Percentiles rank a stretch among this genome's conserved stretches.
These are phyloP conservation scores for Plectosphaerella sp. DNA, from an alignment of 2,329 filamentous ascomycete genomes.

Conservation along the genomic window DNA sequence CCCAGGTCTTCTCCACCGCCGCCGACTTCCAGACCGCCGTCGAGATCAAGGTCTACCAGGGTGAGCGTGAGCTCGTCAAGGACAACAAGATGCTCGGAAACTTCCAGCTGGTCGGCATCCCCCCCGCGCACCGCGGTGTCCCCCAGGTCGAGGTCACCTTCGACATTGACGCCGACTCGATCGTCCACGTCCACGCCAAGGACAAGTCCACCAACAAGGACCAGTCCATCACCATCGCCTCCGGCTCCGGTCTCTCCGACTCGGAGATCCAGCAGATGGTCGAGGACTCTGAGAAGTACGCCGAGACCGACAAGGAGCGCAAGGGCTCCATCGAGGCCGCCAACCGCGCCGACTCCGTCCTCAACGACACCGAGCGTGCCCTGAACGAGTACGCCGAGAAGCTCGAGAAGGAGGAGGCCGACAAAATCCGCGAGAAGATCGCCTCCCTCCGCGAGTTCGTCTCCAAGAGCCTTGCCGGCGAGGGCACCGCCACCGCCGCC, in stretches of 20 bases:
- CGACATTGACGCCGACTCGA: constrained; percentile 96
- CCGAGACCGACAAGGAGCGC: constrained; percentile 92
- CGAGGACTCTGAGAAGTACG: constrained; percentile 94
- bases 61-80: constrained; percentile 96
- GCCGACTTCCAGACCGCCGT: constrained; percentile 98
- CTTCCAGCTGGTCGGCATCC: constrained; percentile 98
- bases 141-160: constrained; percentile 98
- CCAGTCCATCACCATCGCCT: constrained; percentile 98
- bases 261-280: constrained; percentile 97
- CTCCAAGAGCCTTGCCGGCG: constrained; percentile 89
- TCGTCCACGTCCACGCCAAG: constrained; percentile 96
- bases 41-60: constrained; percentile 99
- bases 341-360: constrained; percentile 93
- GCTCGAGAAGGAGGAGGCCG: constrained; percentile 93
- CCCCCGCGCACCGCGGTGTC: constrained; percentile 91
- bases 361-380: constrained; percentile 98
- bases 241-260: constrained; percentile 93
- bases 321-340: constrained; percentile 92
- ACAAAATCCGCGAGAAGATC: constrained; percentile 93
- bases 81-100: constrained; percentile 99
- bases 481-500: constrained; percentile 77
- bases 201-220: constrained; percentile 99
- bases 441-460: constrained; percentile 79
- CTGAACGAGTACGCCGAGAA: constrained; percentile 94
- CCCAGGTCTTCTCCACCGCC: constrained; percentile 94